Base-by-base conservation (phyloP, 2,329 filamentous ascomycete species). In the Nothopassalora personata region DNA sequence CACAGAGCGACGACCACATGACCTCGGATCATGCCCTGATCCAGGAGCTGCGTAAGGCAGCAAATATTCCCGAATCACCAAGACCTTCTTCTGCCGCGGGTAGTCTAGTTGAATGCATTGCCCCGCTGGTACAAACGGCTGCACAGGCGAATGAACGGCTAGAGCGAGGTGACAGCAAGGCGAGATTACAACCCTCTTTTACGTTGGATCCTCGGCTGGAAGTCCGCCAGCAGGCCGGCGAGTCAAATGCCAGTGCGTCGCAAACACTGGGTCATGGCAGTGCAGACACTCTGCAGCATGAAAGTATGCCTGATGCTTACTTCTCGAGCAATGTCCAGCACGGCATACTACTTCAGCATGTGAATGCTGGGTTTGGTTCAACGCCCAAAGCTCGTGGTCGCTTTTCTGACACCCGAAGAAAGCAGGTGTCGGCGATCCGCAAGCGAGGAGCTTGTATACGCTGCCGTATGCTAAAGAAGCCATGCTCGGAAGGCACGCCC, bases 381-480 rank as follows among this genome's bases (percentile, higher is more conserved):
- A 62, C 57, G 33, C 54, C 31, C 18, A 64, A 56, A 63, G 78
- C 80, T 5, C 77, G 83, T 47, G 80, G 80, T 3, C 76, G 80
- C n/a, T 86, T 86, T 66, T 77, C 79, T 31, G 81, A 83, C 47
- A 75, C 77, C 23, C 74, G 83, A 59, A 78, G 83, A 34, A 80
- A 83, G 62, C 81, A 86, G 66, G 83, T 86, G 1, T 80, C 83
- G 62, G 79, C 82, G 60, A 80, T 85, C 34, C 77, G 83, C 27
- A 85, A 85, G 68, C 76, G 79, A 54, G 83, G 83, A 11, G 83
- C 83, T 7, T 86, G 83, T 66, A 80, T 86, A 61, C 80, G 83
- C 34, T 86, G 83, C 68, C 81, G 83, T 13, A 85, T 86, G 83
- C 73, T 86, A 27, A 86, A 85, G 72, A 86, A 86, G 66, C 81